A percentile compares a stretch with the other conserved stretches of the same genome.
phyloP scores from a whole-genome alignment of 1,139 yeast genomes.

The Taiozyma sp. region DNA sequence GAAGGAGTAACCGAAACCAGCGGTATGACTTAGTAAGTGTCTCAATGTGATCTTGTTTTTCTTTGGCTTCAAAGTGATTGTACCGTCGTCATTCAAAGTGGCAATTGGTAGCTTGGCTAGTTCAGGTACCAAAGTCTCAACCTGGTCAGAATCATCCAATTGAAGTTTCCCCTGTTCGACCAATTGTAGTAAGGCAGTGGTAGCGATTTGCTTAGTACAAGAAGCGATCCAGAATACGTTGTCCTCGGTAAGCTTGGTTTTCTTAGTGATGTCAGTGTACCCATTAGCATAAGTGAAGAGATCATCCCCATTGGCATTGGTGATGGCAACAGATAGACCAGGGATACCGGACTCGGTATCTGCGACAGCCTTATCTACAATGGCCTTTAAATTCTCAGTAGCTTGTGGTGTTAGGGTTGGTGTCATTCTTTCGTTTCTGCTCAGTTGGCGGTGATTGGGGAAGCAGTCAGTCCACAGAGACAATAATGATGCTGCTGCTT shows the following conservation, averaged over 20 bases:
- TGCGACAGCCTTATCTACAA: constrained; percentile 4
- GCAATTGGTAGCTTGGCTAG: constrained; percentile 38
- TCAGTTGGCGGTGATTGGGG: too few relatives aligned
- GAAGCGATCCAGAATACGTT: constrained; percentile 38
- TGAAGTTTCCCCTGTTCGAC: constrained; percentile 40
- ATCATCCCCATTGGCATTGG: constrained; percentile 14
- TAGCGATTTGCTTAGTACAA: constrained; percentile 45
- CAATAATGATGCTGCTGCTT: too few relatives aligned
- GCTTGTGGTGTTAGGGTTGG: constrained; percentile 5
- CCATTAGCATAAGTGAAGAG: constrained; percentile 19
- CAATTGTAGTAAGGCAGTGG: constrained; percentile 41
- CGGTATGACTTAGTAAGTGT: constrained; percentile 46
- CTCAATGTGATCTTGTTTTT: constrained; percentile 39
- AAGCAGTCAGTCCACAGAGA: too few relatives aligned
- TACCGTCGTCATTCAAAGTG: constrained; percentile 30
- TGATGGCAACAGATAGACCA: constrained; percentile 11
- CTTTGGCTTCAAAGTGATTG: constrained; percentile 30
- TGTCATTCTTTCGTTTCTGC: not conserved
- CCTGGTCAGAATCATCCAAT: constrained; percentile 36
- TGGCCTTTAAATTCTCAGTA: not conserved
- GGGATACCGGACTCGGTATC: constrained; percentile 7
- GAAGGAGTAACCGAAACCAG: constrained; percentile 48
- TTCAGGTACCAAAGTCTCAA: constrained; percentile 37
- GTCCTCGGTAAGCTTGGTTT: constrained; percentile 26
- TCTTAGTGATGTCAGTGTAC: constrained; percentile 19